Conservation (phyloP, 2,329 filamentous ascomycete species). For the Calonectria naviculata region DNA sequence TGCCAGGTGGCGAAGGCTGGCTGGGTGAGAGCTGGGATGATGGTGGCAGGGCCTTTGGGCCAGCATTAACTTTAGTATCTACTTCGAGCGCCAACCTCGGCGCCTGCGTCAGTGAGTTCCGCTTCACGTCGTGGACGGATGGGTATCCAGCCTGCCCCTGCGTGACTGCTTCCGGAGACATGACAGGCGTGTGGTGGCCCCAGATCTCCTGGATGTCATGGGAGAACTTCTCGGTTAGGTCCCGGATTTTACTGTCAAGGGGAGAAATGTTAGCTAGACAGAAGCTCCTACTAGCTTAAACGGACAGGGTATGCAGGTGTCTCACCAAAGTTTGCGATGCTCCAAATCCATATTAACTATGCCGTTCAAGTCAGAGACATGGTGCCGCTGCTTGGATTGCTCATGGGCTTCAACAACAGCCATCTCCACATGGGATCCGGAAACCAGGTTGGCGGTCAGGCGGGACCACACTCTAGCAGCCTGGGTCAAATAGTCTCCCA, state of each 20-base stretch:
- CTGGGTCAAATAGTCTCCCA: conserved; percentile 50
- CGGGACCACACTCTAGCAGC: conserved; percentile 47
- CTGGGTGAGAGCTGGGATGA: conserved; percentile 29
- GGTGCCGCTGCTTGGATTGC: conserved; percentile 35
- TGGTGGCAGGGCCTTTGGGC: conserved; percentile 38
- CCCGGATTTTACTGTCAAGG: conserved; percentile 45
- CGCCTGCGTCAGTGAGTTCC: conserved; percentile 27
- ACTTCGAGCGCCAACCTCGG: conserved; percentile 29
- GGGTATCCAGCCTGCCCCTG: conserved; percentile 34
- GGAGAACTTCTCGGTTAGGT: conserved; percentile 48
- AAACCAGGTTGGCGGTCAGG: conserved; percentile 47
- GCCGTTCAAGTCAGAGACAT: conserved; percentile 42
- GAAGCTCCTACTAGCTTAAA: not conserved
- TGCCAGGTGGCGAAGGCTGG: conserved; percentile 24
- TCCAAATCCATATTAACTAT: conserved; percentile 47
- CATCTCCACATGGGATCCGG: conserved; percentile 46
- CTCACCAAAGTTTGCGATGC: conserved; percentile 48
- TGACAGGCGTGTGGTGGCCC: conserved; percentile 30
- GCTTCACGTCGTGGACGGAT: conserved; percentile 35
- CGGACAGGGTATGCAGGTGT: not conserved
- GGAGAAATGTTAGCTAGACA: conserved; percentile 25
- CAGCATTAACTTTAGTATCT: conserved; percentile 33
- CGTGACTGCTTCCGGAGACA: conserved; percentile 24
- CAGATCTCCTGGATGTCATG: conserved; percentile 48
- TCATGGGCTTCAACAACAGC: conserved; percentile 43